phyloP scores from a whole-genome alignment of 2,329 filamentous ascomycete genomes.

The Fusarium miscanthi region DNA sequence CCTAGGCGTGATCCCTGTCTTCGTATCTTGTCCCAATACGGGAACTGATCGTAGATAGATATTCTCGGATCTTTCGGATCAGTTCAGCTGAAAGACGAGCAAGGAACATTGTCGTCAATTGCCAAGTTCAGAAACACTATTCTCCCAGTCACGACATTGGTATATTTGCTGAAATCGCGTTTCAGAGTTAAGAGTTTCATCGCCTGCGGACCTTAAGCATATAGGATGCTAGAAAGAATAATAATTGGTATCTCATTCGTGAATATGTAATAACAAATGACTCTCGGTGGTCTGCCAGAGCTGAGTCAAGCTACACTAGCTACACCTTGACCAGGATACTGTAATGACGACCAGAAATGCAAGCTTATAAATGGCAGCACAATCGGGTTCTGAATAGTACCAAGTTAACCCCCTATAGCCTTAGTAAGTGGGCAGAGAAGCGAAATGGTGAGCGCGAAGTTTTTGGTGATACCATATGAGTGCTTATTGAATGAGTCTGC shows the following conservation, averaged over 20 bases:
- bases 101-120: too few relatives aligned
- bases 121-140: neutral
- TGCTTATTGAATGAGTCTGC: neutral
- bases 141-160: neutral
- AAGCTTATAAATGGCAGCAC: neutral
- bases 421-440: neutral
- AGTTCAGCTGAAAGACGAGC: neutral
- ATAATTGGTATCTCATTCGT: neutral
- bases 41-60: neutral
- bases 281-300: neutral
- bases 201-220: neutral
- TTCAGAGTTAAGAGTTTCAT: neutral
- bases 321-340: neutral
- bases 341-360: neutral
- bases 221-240: neutral
- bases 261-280: neutral
- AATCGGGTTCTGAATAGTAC: too few relatives aligned
- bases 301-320: neutral
- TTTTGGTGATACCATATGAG: neutral
- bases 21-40: neutral
- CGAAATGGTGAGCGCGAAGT: neutral
- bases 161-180: neutral
- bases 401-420: neutral
- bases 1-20: neutral
- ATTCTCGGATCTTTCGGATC: neutral